phyloP scores from a whole-genome alignment of 2,329 filamentous ascomycete species.

The Beauveria australis region DNA sequence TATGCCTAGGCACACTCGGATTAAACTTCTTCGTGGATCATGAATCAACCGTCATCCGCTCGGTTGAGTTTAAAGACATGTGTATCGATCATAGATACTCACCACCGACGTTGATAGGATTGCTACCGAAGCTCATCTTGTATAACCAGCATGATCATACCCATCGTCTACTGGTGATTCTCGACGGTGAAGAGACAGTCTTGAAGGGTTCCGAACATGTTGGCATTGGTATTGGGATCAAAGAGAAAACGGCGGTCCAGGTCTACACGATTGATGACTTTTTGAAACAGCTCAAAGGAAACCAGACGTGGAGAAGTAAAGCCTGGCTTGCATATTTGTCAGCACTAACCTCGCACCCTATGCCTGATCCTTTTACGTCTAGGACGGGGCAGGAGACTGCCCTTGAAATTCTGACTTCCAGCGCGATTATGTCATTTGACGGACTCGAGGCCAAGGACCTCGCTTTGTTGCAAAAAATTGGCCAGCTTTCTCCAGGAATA shows the following conservation, averaged over 20 bases:
- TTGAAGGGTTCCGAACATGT: fast-evolving
- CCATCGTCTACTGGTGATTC: not conserved
- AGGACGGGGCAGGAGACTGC: constrained; percentile 47
- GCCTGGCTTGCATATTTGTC: constrained; percentile 43
- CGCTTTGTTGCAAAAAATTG: not conserved
- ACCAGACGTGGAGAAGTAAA: constrained; percentile 41
- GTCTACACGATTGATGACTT: not conserved
- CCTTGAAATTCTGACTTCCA: constrained; percentile 36
- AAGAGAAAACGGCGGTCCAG: not conserved
- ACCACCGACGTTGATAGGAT: not conserved
- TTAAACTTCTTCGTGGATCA: not conserved
- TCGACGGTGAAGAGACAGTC: not conserved
- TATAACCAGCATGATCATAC: not conserved
- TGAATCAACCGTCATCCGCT: not conserved
- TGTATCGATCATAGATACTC: not conserved
- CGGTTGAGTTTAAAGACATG: not conserved
- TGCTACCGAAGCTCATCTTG: not conserved
- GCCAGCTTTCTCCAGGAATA: not conserved
- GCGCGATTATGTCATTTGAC: constrained; percentile 34
- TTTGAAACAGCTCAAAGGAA: constrained; percentile 30
- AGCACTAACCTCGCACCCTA: constrained; percentile 40
- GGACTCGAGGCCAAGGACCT: not conserved
- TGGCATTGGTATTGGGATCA: not conserved
- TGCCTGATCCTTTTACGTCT: constrained; percentile 39
- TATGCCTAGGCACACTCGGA: not conserved